phyloP scores from a whole-genome alignment of 2,329 filamentous ascomycete species.

The Rosellinia necatrix region DNA sequence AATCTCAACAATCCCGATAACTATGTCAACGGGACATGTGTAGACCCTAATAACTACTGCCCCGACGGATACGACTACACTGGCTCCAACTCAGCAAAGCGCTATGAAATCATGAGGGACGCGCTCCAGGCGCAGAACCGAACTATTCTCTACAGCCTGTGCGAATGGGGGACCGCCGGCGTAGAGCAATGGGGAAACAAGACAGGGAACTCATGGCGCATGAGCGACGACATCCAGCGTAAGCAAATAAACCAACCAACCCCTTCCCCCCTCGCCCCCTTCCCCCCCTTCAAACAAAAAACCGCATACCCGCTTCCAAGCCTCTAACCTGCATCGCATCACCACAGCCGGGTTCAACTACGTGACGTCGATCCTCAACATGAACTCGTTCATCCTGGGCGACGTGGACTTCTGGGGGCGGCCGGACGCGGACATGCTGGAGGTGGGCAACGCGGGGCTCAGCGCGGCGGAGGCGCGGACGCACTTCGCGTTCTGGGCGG shows the following conservation, averaged over 20 bases:
- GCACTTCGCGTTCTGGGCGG: constrained; percentile 58
- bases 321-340: neutral
- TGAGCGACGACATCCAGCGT: constrained; percentile 47
- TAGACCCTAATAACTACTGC: constrained; percentile 16
- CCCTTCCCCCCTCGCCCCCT: no score
- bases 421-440: constrained; percentile 56
- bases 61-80: constrained; percentile 56
- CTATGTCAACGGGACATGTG: constrained; percentile 25
- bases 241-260: no score
- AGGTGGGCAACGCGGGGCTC: constrained; percentile 55
- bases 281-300: no score
- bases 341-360: constrained; percentile 12
- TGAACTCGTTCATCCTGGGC: constrained; percentile 52
- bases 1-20: constrained; percentile 7
- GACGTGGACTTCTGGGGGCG: constrained; percentile 53
- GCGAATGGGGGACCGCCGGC: constrained; percentile 57
- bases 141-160: constrained; percentile 56
- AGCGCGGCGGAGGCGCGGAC: constrained; percentile 51
- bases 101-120: constrained; percentile 58
- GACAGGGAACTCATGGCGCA: constrained; percentile 54
- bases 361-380: constrained; percentile 50
- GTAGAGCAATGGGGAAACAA: constrained; percentile 55
- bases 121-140: constrained; percentile 50
- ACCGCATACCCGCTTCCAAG: no score
- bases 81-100: constrained; percentile 50